phyloP scores from a whole-genome alignment of 805 yeast species.

The Tetrapisispora arboricola region DNA sequence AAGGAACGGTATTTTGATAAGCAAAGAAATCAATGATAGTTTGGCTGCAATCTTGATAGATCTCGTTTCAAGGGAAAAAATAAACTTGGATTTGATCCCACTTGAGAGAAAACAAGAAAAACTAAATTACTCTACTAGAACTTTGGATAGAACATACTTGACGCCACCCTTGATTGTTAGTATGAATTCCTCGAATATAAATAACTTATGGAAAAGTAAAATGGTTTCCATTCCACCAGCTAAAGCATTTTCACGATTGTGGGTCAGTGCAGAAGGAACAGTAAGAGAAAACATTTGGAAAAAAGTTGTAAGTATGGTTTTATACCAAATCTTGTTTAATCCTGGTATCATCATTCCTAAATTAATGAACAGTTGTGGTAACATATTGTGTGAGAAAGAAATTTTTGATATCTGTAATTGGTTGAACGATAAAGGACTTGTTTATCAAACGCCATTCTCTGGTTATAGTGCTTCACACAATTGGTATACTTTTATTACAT shows the following conservation, averaged over 20 bases:
- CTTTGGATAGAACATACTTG: constrained; percentile 53
- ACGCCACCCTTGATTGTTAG: constrained; percentile 53
- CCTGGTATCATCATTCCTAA: constrained; percentile 41
- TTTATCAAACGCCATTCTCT: constrained; percentile 9
- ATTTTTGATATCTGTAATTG: constrained; percentile 33
- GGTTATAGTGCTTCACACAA: constrained; percentile 16
- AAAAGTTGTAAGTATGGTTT: constrained; percentile 38
- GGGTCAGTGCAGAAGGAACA: constrained; percentile 61
- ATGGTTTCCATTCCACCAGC: constrained; percentile 44
- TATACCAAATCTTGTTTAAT: constrained; percentile 37
- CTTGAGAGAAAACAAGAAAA: constrained; percentile 38
- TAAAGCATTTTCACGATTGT: constrained; percentile 51
- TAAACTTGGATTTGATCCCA: constrained; percentile 45
- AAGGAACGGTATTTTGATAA: constrained; percentile 45
- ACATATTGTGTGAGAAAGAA: constrained; percentile 32
- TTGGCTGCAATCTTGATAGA: constrained; percentile 55
- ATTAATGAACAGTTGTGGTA: constrained; percentile 15
- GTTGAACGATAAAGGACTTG: constrained; percentile 32
- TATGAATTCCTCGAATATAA: constrained; percentile 16
- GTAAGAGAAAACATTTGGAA: constrained; percentile 55
- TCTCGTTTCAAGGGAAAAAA: constrained; percentile 34
- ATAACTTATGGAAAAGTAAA: constrained; percentile 5
- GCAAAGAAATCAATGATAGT: constrained; percentile 47
- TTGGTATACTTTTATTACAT: constrained; percentile 19
- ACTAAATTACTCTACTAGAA: constrained; percentile 65